Evolutionary conservation across 768 basidiomycete genomes (phyloP), one percentile per base, ranked within the genome.

Genomic region (Gymnopilus dilepis): DNA sequence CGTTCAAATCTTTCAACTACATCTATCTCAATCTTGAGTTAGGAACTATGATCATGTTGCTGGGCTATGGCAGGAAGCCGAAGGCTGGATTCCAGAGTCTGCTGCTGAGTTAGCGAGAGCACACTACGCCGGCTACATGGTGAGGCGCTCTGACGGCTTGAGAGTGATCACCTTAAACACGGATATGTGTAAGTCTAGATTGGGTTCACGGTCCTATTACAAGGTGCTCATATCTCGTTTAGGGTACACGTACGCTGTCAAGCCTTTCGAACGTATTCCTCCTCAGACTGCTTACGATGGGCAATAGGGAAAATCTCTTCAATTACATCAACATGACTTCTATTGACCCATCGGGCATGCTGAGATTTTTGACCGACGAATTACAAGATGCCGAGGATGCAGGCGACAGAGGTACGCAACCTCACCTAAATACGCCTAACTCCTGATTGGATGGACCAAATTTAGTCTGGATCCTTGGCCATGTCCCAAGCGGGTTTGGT

Each of bases 41-140:
- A 90, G 90, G 91, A 85, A 92, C 66, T 93, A 93, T 66, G 84
- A 91, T 60, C 90, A 92, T 65, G 78, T 93, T 56, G 82, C 91
- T 24, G 67, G 76, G 0, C 82, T 93, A 2, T 93, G 91, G 91
- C 69, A 86, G 65, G 82, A 89, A 58, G 34, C 8, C 15, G 84
- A 92, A 67, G 69, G 81, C 2, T 93, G 91, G 91, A 74, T 93
- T 30, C 83, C 85, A 5, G 75, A 81, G 51, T 77, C 82, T 13
- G 84, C 84, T 6, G 84, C 85, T 1, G 70, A 78, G 38, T 74
- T 81, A 34, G 91, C 90, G 0, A 82, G 81, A 41, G 76, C 86
- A 0, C 90, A 92, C 72, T 92, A 92, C 66, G 80, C 86, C 5
- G 91, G 80, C 11, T 93, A 89, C 70, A 88, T 86, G 79, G 89